These are phyloP conservation scores for Pseudodiploospora longispora DNA, from an alignment of 2,329 filamentous ascomycete species.

Conservation along the genomic window DNA sequence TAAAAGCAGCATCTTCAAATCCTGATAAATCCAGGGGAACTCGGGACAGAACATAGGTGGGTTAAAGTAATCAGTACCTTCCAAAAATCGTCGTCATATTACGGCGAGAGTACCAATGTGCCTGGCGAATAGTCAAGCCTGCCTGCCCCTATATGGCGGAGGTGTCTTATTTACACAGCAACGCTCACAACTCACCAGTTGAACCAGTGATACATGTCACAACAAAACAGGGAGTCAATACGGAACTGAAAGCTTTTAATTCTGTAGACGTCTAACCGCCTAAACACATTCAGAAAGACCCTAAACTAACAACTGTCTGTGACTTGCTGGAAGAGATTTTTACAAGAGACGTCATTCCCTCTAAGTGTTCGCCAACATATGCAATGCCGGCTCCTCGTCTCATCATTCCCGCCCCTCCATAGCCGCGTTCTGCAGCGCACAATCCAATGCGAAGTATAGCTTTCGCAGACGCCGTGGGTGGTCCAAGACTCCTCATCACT, in stretches of 20 bases:
- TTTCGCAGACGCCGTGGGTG: constrained; percentile 28
- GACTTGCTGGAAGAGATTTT: constrained; percentile 1
- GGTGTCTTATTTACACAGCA: no score
- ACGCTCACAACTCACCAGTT: no score
- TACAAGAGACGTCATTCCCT: constrained; percentile 19
- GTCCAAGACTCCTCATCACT: constrained; percentile 38
- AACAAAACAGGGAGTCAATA: no score
- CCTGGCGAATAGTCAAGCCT: no score
- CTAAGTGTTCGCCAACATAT: constrained; percentile 40
- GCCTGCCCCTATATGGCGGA: no score
- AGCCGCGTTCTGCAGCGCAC: not conserved
- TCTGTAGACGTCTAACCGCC: constrained; percentile 8
- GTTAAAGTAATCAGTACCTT: no score
- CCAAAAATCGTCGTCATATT: no score
- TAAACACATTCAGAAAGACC: not conserved
- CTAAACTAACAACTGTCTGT: constrained; percentile 1
- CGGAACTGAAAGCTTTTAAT: constrained; percentile 7
- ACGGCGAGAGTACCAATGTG: no score
- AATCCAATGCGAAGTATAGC: not conserved
- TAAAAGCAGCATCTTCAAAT: not conserved
- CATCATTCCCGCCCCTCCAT: constrained; percentile 33
- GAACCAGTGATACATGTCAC: no score
- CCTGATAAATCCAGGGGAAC: not conserved
- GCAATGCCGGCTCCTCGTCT: constrained; percentile 40
- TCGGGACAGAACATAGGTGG: no score